phyloP scores from a whole-genome alignment of 2,329 filamentous ascomycete species.

The Paradendryphiella salina region DNA sequence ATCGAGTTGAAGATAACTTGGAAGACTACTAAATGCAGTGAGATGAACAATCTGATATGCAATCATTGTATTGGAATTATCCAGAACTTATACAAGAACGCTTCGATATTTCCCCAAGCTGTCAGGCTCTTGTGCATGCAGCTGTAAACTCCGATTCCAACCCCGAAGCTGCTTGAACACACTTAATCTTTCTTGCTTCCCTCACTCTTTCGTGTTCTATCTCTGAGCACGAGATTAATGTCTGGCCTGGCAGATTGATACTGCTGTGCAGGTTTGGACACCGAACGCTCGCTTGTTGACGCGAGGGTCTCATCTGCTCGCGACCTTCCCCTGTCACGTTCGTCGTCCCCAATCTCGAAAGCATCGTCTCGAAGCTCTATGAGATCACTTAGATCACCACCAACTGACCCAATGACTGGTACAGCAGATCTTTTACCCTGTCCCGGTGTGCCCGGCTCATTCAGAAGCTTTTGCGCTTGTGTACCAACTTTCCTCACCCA shows the following conservation, averaged over 20 bases:
- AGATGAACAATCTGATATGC: neutral
- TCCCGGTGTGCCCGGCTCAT: slow-evolving; percentile 39
- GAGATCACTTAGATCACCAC: slow-evolving; percentile 62
- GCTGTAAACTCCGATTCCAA: slow-evolving; percentile 13
- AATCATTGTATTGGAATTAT: slow-evolving; percentile 9
- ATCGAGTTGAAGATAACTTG: too few species aligned
- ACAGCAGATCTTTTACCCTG: slow-evolving; percentile 38
- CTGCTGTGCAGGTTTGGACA: slow-evolving; percentile 22
- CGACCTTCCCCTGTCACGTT: slow-evolving; percentile 34
- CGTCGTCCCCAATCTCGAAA: slow-evolving; percentile 48
- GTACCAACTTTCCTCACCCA: slow-evolving; percentile 85
- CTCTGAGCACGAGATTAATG: slow-evolving; percentile 36
- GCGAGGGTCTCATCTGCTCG: slow-evolving; percentile 19
- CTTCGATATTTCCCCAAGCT: slow-evolving; percentile 10
- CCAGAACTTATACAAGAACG: slow-evolving; percentile 17
- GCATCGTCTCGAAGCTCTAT: slow-evolving; percentile 70
- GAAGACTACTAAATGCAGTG: neutral
- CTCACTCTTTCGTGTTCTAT: slow-evolving; percentile 31
- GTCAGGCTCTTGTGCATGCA: slow-evolving; percentile 7
- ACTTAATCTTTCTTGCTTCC: slow-evolving; percentile 38
- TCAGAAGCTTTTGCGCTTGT: slow-evolving; percentile 54
- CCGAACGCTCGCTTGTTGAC: slow-evolving; percentile 23
- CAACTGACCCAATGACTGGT: slow-evolving; percentile 47
- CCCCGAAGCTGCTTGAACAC: slow-evolving; percentile 1
- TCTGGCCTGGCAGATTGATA: slow-evolving; percentile 40